These are phyloP conservation scores for Durusdinium trenchii DNA, from an alignment of 73 alveolate species.

Conservation along the genomic window DNA sequence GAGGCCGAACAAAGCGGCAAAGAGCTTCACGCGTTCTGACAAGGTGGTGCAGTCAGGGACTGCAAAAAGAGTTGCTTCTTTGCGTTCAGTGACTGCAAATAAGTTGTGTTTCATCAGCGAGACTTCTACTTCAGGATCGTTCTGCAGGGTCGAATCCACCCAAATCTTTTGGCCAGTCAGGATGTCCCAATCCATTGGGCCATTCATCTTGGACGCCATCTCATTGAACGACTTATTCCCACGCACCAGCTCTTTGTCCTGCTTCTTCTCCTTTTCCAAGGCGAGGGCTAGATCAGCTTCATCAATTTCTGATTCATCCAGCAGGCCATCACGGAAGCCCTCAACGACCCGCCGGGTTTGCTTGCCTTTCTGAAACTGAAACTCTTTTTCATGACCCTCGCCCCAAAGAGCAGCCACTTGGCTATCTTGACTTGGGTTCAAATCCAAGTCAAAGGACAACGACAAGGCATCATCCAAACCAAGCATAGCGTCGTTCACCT, in stretches of 20 bases:
- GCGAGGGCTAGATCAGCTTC: neutral
- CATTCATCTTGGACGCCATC: neutral
- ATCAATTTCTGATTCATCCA: neutral
- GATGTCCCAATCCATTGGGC: neutral
- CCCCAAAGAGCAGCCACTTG: neutral
- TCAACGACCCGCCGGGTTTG: neutral
- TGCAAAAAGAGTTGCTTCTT: neutral
- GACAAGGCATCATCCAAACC: neutral
- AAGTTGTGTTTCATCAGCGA: neutral
- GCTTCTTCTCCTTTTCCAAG: neutral
- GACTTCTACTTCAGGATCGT: neutral
- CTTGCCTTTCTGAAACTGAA: neutral
- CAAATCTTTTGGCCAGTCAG: neutral
- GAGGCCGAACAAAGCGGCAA: neutral
- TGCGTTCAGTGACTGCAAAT: neutral
- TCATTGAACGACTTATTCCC: neutral
- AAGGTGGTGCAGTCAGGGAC: conserved; percentile 14
- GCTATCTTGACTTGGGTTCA: too few species aligned
- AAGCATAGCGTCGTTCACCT: neutral
- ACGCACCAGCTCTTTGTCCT: neutral
- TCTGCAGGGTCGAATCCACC: neutral
- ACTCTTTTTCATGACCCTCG: neutral
- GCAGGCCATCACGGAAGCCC: neutral
- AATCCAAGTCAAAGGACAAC: neutral
- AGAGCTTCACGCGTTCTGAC: conserved; percentile 8